Evolutionary conservation across 2,329 filamentous ascomycete genomes (phyloP), one percentile per base, ranked within the genome.

Genomic region (Botrytis elliptica): DNA sequence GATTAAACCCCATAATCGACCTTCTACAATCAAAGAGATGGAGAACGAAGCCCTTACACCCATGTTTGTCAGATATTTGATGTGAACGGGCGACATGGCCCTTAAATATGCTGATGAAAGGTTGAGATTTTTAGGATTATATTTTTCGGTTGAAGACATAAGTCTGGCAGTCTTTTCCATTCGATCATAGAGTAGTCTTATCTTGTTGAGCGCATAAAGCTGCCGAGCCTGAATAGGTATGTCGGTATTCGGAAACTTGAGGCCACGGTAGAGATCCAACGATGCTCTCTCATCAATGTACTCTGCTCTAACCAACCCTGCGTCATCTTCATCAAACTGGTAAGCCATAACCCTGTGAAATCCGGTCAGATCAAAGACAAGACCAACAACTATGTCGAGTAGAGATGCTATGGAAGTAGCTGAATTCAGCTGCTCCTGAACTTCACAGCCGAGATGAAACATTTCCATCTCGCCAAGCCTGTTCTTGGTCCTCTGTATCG

Each of bases 331-430:
- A 80, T 97, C 94, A 77, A 97, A 97, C 81, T 97, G 93, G 79
- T 97, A 97, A 2, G 97, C 88, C 93, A 97, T 95, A 65, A 97
- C 93, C 18, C 94, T 92, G 80, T 97, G 94, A 76, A 97, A 97
- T 0, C 94, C 94, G 0, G 94, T 97, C 66, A 97, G 81, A 79
- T 97, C 94, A 79, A 96, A 97, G 57, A 97, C 89, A 8, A 97
- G 91, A 0, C 94, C 94, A 0, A 96, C 92, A 4, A 96, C 83
- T 4, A 95, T 90, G 78, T 96, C 95, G 59, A 97, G 84, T 74
- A 97, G 93, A 0, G 82, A 86, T 1, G 93, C 90, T 1, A 97
- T 84, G 73, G 87, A 91, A 0, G 89, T 85, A 1, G 94, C 93
- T 40, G 89, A 88, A 8, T 92, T 88, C 18, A 97, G 85, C 81